Percentiles rank a stretch among this genome's conserved stretches.
These are phyloP conservation scores for Physaria fendleri DNA, from an alignment of 345 rosid species.

Conservation along the genomic window DNA sequence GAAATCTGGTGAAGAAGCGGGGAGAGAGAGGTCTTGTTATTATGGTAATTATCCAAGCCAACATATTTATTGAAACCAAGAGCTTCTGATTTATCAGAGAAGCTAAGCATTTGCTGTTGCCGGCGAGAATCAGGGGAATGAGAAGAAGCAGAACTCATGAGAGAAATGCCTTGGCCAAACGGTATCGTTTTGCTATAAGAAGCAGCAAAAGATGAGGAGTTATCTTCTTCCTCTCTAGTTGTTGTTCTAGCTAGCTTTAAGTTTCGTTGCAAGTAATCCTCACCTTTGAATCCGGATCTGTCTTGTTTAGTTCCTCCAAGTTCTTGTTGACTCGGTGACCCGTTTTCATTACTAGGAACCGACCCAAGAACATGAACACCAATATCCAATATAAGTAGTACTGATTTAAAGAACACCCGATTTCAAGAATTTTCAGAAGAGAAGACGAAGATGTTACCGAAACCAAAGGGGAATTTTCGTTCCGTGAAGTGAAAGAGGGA, in stretches of 20 bases:
- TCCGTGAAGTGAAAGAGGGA: too few relatives aligned
- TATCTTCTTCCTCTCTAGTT: slow-evolving; percentile 10
- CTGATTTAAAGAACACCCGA: too few relatives aligned
- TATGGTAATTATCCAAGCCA: slow-evolving; percentile 17
- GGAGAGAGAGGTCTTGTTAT: slow-evolving; percentile 26
- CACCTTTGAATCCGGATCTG: slow-evolving; percentile 37
- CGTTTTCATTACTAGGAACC: too few relatives aligned
- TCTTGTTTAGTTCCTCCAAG: slow-evolving; percentile 41
- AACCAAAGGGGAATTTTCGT: too few relatives aligned
- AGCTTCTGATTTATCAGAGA: slow-evolving; percentile 43
- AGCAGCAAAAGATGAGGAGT: slow-evolving; percentile 1
- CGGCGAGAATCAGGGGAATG: slow-evolving; percentile 28
- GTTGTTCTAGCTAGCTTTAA: slow-evolving; percentile 28
- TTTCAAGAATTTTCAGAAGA: too few relatives aligned
- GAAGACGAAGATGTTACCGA: too few relatives aligned
- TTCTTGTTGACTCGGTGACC: slow-evolving; percentile 29
- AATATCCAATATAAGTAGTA: too few relatives aligned
- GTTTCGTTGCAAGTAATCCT: slow-evolving; percentile 33
- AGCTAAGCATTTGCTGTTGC: slow-evolving; percentile 50
- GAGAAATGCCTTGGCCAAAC: slow-evolving; percentile 37
- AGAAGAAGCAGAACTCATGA: slow-evolving; percentile 46
- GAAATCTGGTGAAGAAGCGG: slow-evolving; percentile 27
- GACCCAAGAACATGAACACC: too few relatives aligned
- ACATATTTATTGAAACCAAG: slow-evolving; percentile 25
- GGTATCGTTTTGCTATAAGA: slow-evolving; percentile 34